Evolutionary conservation across 495 filamentous ascomycete species (phyloP), one percentile per base, ranked within the genome.

Genomic region (Choiromyces venosus): DNA sequence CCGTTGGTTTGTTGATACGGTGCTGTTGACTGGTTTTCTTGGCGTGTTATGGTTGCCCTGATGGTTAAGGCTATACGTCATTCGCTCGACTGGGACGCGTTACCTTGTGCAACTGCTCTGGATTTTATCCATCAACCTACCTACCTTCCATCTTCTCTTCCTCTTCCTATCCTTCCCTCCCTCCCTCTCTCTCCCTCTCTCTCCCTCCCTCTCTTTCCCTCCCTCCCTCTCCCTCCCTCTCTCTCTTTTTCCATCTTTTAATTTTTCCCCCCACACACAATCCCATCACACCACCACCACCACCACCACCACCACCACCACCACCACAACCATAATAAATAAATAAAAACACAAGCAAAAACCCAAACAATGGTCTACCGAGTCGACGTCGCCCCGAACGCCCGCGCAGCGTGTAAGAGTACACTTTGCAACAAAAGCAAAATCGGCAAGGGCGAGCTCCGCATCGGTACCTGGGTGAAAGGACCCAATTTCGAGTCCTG

Each of bases 391-490:
- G 38, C 70, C n/a, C 33, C 37, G 18, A 75, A 66, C 61, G 46
- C 16, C 19, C 77, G 70, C 37, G 73, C 78, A 2, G 39, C 5
- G 25, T 80, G 78, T 61, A 80, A 79, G 52, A 66, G 52, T 64
- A 61, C 65, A 39, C 38, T 39, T 35, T 80, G 78, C 10, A 66
- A 77, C 21, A 83, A 82, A 8, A 74, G 85, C 72, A 94, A 95
- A 81, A 92, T 97, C 78, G n/a, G 65, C 6, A 95, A 95, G 83
- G 92, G 88, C 66, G 87, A 90, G 69, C 80, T 96, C 9, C 90
- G 93, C 19, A 85, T 90, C 38, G 93, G 91, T 37, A 84, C 84
- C 65, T 90, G 88, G 85, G 84, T 95, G 65, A 85, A 87, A 18
- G 84, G 87, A 37, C 74, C 84, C 0, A 82, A 79, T 8, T 79